Conservation (phyloP, 768 basidiomycete species). For the Mycena leptocephala region DNA sequence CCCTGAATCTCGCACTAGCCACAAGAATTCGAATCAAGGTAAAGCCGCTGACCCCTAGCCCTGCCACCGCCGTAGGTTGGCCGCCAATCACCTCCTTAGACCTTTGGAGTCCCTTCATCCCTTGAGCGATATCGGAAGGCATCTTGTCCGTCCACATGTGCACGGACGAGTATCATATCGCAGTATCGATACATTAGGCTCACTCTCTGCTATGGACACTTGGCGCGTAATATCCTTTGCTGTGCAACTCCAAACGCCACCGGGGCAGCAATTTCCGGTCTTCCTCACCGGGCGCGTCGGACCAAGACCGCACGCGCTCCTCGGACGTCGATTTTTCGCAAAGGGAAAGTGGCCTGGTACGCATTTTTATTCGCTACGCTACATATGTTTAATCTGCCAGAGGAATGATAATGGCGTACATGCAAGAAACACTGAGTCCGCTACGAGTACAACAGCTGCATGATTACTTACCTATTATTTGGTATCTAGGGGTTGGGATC, state of each 20-base stretch:
- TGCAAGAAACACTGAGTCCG: neutral
- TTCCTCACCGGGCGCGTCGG: neutral
- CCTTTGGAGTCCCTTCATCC: no score
- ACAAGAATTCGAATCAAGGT: neutral
- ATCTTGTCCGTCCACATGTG: no score
- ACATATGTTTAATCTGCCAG: slow-evolving; percentile 6
- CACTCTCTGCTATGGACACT: neutral
- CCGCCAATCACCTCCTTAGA: no score
- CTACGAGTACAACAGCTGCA: slow-evolving; percentile 23
- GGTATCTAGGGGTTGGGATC: slow-evolving; percentile 5
- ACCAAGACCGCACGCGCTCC: neutral
- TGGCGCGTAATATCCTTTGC: slow-evolving; percentile 3
- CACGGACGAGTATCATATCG: neutral
- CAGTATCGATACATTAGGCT: neutral
- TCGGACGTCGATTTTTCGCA: neutral
- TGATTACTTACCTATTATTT: slow-evolving; percentile 29
- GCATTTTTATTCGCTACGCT: slow-evolving; percentile 18
- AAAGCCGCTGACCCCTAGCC: no score
- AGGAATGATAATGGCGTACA: neutral
- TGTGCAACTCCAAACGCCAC: slow-evolving; percentile 25
- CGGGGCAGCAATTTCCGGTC: slow-evolving; percentile 15
- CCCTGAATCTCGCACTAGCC: neutral
- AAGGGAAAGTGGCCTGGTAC: neutral
- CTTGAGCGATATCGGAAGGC: neutral
- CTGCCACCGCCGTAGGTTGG: no score